Conservation (phyloP, 257 asterid species). For the Nicotiana noctiflora region DNA sequence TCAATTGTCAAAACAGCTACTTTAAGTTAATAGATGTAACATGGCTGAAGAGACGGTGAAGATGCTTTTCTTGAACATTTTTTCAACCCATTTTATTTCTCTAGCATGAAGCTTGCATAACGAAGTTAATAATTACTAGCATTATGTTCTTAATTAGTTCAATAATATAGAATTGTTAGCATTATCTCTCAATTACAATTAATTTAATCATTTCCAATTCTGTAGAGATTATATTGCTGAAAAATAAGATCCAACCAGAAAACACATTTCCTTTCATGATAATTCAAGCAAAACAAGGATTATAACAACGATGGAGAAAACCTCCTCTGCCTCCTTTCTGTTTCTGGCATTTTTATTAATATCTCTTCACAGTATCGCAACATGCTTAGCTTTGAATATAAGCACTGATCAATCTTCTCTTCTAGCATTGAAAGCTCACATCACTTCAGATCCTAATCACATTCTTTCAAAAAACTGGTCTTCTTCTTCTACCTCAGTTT, state of each 20-base stretch:
- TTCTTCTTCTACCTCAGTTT: constrained; percentile 5
- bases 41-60: not conserved
- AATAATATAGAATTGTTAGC: no score
- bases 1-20: not conserved
- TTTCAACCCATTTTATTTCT: not conserved
- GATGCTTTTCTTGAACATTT: not conserved
- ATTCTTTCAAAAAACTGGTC: constrained; percentile 23
- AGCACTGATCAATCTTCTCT: constrained; percentile 27
- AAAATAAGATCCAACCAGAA: not conserved
- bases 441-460: not conserved
- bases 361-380: not conserved
- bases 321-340: not conserved
- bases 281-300: not conserved
- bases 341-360: not conserved
- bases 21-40: not conserved
- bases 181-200: no score
- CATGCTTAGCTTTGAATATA: constrained; percentile 9
- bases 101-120: no score
- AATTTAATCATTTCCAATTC: no score
- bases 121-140: no score
- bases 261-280: no score
- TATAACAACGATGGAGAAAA: not conserved
- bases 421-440: constrained; percentile 16
- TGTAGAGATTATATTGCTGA: not conserved
- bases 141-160: not conserved